These are phyloP conservation scores for Chiua virens DNA, from an alignment of 768 basidiomycete species.

Conservation along the genomic window DNA sequence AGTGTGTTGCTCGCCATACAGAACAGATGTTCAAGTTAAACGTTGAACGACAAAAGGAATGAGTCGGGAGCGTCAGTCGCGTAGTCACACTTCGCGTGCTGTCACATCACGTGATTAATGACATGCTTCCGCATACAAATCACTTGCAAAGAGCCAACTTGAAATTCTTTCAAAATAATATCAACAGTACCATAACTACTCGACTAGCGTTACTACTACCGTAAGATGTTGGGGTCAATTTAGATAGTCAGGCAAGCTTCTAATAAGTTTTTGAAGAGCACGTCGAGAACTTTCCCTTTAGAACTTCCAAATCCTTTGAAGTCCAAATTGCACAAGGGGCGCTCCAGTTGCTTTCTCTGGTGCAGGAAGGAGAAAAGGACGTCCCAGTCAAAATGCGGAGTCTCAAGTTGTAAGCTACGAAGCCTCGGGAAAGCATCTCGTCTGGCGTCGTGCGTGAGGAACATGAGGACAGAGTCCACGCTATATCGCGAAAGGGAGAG, in stretches of 20 bases:
- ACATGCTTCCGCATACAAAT: background rate
- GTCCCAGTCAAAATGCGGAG: constrained; percentile 31
- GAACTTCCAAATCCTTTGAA: constrained; percentile 24
- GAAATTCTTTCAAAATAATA: too few relatives aligned
- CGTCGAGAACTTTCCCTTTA: constrained; percentile 20
- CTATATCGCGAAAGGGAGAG: constrained; percentile 29
- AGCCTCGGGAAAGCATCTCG: constrained; percentile 26
- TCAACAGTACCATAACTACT: too few relatives aligned
- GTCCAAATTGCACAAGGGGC: constrained; percentile 15
- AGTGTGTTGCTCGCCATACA: constrained; percentile 30
- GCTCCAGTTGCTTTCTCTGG: constrained; percentile 21
- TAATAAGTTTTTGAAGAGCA: constrained; percentile 18
- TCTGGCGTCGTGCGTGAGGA: constrained; percentile 27
- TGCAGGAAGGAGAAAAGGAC: constrained; percentile 25
- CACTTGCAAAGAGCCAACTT: too few relatives aligned
- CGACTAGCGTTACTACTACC: too few relatives aligned
- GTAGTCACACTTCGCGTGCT: constrained; percentile 23
- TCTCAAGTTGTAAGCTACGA: constrained; percentile 15
- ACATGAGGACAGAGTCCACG: constrained; percentile 22
- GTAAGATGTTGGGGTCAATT: background rate
- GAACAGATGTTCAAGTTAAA: background rate
- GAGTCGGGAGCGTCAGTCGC: background rate
- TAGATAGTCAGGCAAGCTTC: constrained; percentile 22
- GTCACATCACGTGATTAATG: constrained; percentile 23
- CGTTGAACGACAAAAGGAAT: background rate